Evolutionary conservation across 1,139 yeast species (phyloP).

Genomic region (Candida frijolesensis): DNA sequence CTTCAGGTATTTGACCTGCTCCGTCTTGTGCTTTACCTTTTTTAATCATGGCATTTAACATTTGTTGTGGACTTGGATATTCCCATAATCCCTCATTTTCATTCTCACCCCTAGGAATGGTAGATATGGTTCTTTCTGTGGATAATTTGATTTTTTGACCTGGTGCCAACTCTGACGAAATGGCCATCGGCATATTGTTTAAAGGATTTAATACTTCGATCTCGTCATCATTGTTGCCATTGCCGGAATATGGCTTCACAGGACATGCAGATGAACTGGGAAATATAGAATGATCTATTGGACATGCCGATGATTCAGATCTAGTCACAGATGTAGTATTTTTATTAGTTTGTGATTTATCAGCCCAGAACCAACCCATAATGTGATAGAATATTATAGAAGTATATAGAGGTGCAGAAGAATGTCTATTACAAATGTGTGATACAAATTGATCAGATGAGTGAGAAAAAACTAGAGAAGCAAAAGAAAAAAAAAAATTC

Average conservation of each 20-base stretch:
- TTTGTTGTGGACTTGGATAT: conserved; percentile 98
- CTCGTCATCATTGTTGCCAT: conserved; percentile 1
- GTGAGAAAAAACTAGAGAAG: neutral
- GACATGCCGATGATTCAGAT: conserved; percentile 25
- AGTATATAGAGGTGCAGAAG: neutral
- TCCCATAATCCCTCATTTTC: conserved; percentile 84
- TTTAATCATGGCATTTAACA: conserved; percentile 95
- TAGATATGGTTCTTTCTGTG: conserved; percentile 78
- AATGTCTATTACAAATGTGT: too few species aligned
- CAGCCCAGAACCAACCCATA: conserved; percentile 91
- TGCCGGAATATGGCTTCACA: conserved; percentile 7
- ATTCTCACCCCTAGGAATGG: conserved; percentile 84
- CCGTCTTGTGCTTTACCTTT: conserved; percentile 81
- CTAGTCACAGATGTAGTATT: conserved; percentile 7
- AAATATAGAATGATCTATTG: conserved; percentile 28
- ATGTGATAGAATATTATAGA: neutral
- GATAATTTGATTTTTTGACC: conserved; percentile 81
- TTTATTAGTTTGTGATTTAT: conserved; percentile 18
- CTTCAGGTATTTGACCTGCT: conserved; percentile 63
- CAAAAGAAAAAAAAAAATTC: neutral
- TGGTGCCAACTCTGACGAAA: conserved; percentile 69
- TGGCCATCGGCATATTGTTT: conserved; percentile 83
- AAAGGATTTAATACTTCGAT: conserved; percentile 62
- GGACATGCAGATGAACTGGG: conserved; percentile 14
- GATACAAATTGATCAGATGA: too few species aligned